These are phyloP conservation scores for Alopecurus myosuroides DNA, from an alignment of 176 grass and related monocot species.

Conservation along the genomic window DNA sequence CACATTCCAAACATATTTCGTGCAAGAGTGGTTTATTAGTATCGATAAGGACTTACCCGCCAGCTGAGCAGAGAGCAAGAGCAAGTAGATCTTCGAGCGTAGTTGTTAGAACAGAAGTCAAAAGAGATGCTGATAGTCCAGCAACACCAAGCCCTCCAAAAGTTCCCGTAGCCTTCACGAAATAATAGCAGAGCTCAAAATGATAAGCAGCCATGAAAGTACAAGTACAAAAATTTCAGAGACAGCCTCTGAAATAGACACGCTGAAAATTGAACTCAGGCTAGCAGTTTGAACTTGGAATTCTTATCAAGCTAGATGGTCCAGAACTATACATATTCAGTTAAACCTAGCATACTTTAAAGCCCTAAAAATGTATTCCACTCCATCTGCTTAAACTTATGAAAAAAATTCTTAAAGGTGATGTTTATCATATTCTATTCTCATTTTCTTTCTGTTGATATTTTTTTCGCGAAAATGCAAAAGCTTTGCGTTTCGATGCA, in stretches of 20 bases:
- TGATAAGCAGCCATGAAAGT: neutral
- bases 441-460: neutral
- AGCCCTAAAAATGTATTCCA: neutral
- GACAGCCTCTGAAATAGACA: neutral
- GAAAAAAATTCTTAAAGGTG: neutral
- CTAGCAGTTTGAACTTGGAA: neutral
- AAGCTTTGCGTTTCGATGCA: too few species aligned
- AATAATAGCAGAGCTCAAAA: constrained; percentile 11
- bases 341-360: neutral
- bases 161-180: constrained; percentile 67
- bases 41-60: constrained; percentile 66
- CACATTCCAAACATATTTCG: neutral
- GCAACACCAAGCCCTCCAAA: constrained; percentile 95
- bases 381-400: neutral
- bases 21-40: neutral
- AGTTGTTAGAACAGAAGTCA: constrained; percentile 84
- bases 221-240: neutral
- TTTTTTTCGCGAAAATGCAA: too few species aligned
- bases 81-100: constrained; percentile 97
- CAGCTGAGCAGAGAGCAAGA: constrained; percentile 86
- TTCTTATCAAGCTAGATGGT: neutral
- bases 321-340: neutral
- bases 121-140: constrained; percentile 84
- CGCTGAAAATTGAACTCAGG: neutral
- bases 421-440: neutral